Evolutionary conservation across 257 asterid species (phyloP).

Genomic region (Capsicum rhomboideum): DNA sequence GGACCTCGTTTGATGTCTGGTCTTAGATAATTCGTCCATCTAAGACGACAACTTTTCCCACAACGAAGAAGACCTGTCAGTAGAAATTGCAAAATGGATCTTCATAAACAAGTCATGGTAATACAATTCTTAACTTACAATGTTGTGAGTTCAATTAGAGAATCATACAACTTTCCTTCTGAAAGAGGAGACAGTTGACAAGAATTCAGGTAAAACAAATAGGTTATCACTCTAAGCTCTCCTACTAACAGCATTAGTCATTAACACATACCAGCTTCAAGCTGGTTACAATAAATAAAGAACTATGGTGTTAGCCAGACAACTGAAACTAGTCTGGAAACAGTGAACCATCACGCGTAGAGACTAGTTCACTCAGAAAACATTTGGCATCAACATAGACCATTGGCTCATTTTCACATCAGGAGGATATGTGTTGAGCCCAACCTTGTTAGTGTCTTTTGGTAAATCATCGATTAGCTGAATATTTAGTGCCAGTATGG

Average conservation of each 20-base stretch:
- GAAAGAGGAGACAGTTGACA: not conserved
- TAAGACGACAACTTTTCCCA: constrained; percentile 88
- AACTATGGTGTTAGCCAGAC: not conserved
- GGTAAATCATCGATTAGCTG: not conserved
- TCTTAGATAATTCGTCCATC: constrained; percentile 93
- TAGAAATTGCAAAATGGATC: not conserved
- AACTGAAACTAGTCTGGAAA: not conserved
- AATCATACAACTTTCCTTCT: not conserved
- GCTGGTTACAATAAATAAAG: not conserved
- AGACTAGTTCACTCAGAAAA: not conserved
- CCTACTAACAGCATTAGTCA: not conserved
- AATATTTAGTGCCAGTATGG: not conserved
- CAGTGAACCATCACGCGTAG: not conserved
- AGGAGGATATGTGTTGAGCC: not conserved
- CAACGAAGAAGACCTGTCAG: constrained; percentile 78
- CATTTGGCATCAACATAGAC: not conserved
- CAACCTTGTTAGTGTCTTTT: not conserved
- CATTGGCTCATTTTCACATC: not conserved
- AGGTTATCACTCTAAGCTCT: not conserved
- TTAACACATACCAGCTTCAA: not conserved
- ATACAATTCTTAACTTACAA: not conserved
- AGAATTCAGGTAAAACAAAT: not conserved
- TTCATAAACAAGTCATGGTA: not conserved
- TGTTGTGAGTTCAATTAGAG: not conserved
- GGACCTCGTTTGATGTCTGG: constrained; percentile 95